These are phyloP conservation scores for Marasmius tenuissimus DNA, from an alignment of 1,284 basidiomycete species.

Conservation along the genomic window DNA sequence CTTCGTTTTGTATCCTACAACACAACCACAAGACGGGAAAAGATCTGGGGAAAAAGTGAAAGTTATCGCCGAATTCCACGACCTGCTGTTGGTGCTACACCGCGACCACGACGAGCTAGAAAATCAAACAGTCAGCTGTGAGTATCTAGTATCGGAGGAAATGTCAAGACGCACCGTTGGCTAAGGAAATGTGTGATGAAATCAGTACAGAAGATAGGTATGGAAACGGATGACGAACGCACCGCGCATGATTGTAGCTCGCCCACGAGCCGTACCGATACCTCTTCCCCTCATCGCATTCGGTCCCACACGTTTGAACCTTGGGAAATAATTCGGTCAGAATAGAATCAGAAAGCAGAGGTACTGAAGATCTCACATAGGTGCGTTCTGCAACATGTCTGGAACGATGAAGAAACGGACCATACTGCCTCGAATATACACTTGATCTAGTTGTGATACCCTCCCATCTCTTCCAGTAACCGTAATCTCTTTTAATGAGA, in stretches of 20 bases:
- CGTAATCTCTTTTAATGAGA: conserved; percentile 95
- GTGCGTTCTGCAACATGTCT: conserved; percentile 98
- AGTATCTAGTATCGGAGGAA: not conserved
- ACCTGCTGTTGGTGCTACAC: conserved; percentile 61
- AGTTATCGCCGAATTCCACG: conserved; percentile 77
- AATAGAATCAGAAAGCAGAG: conserved; percentile 3
- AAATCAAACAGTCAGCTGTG: conserved; percentile 18
- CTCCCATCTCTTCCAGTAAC: conserved; percentile 98
- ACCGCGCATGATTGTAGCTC: conserved; percentile 96
- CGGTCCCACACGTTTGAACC: conserved; percentile 98
- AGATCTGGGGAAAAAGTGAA: not conserved
- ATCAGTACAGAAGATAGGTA: conserved; percentile 17
- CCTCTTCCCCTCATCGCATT: conserved; percentile 99
- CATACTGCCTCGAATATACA: conserved; percentile 99
- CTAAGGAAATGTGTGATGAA: conserved; percentile 33
- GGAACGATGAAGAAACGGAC: conserved; percentile 98
- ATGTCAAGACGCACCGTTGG: conserved; percentile 54
- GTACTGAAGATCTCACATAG: conserved; percentile 73
- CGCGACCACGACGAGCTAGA: conserved; percentile 80
- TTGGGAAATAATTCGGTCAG: conserved; percentile 32
- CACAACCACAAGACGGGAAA: not conserved
- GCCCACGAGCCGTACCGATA: conserved; percentile 96
- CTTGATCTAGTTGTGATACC: conserved; percentile 98
- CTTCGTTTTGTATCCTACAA: conserved; percentile 10
- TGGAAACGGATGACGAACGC: conserved; percentile 26